These are phyloP conservation scores for Cladosporium phlei DNA, from an alignment of 2,329 filamentous ascomycete species.

Conservation along the genomic window DNA sequence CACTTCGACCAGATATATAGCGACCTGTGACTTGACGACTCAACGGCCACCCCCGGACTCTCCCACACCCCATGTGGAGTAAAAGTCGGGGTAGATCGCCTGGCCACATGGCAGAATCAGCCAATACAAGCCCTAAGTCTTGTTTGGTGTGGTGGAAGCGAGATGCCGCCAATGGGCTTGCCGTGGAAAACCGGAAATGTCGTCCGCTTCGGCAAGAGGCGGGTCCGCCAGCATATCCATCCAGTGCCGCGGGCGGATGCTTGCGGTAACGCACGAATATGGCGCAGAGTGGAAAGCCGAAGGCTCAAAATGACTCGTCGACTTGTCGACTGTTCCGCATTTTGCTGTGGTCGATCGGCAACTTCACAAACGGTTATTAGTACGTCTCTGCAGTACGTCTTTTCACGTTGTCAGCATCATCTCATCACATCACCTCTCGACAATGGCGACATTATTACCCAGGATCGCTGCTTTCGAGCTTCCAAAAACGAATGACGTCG, in stretches of 20 bases:
- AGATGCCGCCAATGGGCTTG: neutral
- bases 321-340: too few relatives aligned
- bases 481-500: neutral
- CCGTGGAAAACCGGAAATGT: neutral
- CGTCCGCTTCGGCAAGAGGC: too few relatives aligned
- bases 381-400: too few relatives aligned
- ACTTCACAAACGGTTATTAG: too few relatives aligned
- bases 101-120: neutral
- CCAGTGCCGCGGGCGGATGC: too few relatives aligned
- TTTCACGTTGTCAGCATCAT: too few relatives aligned
- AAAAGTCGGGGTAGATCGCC: conserved; percentile 3
- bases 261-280: too few relatives aligned
- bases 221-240: neutral
- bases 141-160: neutral
- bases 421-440: neutral
- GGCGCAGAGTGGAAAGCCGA: too few relatives aligned
- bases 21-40: neutral
- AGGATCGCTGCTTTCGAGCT: neutral
- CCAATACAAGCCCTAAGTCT: neutral
- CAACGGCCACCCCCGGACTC: conserved; percentile 7
- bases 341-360: too few relatives aligned
- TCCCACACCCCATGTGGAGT: conserved; percentile 3
- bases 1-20: neutral
- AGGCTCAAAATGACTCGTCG: too few relatives aligned
- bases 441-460: conserved; percentile 4